Evolutionary conservation across 495 filamentous ascomycete species (phyloP), one percentile per base, ranked within the genome.

Genomic region (Thermothielavioides terrestris): DNA sequence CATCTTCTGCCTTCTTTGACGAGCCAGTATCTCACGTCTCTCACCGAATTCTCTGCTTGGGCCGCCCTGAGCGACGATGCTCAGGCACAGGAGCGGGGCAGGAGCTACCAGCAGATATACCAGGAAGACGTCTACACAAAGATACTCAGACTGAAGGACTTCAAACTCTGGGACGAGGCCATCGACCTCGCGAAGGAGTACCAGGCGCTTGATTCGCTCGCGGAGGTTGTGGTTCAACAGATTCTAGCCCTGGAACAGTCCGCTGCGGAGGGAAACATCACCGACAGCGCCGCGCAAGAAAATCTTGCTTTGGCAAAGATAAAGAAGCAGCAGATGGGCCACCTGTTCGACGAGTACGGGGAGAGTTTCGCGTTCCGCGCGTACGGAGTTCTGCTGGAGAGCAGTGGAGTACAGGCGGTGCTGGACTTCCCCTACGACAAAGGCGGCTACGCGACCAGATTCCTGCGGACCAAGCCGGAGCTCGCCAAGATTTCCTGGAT

Each of bases 401-500:
- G 76, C 52, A 78, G 78, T 30, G 74, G 79, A 4, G 72, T 88
- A 8, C 76, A 80, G 23, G 71, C 74, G 0, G 74, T 96, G 26
- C 76, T 99, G 50, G 76, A 78, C 22, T 82, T 84, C 35, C 74
- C 76, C 4, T 66, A 70, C 36, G 69, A 78, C 50, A 81, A 82
- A 53, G 80, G 82, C 61, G 62, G 70, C 25, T 80, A 79, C 53
- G 70, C 89, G 20, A 95, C 89, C 10, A 71, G 69, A 26, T 97
- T 88, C 59, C 71, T 97, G 37, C 79, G 85, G 26, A 78, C 73
- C 23, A 75, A 82, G 54, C 77, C 79, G 9, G 67, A 79, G 53
- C 82, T 86, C 38, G 79, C 81, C 32, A 86, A 85, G 56, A 65
- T 96, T n/a, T 76, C 83, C 32, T 98, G 92, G 92, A 91, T 98